Evolutionary conservation across 2,329 filamentous ascomycete genomes (phyloP).

Genomic region (Ophiocordyceps sinensis): DNA sequence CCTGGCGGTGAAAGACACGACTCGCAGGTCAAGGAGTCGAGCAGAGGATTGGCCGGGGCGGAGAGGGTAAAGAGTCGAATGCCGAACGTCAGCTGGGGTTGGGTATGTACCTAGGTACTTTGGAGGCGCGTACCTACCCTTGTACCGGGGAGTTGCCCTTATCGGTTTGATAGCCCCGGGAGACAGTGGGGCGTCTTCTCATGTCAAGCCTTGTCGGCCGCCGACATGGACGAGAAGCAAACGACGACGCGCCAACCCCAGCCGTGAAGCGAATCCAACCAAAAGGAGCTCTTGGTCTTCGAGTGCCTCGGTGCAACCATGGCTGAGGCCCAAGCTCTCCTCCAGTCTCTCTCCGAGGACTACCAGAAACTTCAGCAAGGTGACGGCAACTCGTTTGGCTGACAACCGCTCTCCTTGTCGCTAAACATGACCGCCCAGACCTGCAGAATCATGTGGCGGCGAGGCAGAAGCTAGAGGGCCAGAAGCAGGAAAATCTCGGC

Average conservation of each 20-base stretch:
- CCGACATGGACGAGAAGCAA: no score
- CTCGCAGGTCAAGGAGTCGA: neutral
- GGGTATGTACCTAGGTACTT: no score
- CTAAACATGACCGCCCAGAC: constrained; percentile 36
- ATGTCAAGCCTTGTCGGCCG: neutral
- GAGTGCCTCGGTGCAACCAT: constrained; percentile 24
- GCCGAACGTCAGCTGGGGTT: no score
- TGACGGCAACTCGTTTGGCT: constrained; percentile 15
- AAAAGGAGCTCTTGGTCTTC: no score
- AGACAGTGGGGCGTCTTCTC: no score
- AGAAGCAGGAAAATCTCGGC: constrained; percentile 81
- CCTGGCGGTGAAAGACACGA: neutral
- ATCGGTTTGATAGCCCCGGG: no score
- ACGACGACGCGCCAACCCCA: no score
- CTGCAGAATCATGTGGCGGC: constrained; percentile 62
- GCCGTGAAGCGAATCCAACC: no score
- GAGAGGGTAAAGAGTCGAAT: neutral
- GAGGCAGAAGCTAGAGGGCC: constrained; percentile 82
- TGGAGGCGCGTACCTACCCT: neutral
- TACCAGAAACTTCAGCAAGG: constrained; percentile 79
- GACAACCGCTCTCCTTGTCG: neutral
- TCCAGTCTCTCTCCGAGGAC: constrained; percentile 75
- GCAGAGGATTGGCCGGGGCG: no score
- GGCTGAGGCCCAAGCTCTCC: constrained; percentile 58
- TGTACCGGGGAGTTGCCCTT: no score